These are phyloP conservation scores for Penicillium taxi DNA, from an alignment of 495 filamentous ascomycete species.

Conservation along the genomic window DNA sequence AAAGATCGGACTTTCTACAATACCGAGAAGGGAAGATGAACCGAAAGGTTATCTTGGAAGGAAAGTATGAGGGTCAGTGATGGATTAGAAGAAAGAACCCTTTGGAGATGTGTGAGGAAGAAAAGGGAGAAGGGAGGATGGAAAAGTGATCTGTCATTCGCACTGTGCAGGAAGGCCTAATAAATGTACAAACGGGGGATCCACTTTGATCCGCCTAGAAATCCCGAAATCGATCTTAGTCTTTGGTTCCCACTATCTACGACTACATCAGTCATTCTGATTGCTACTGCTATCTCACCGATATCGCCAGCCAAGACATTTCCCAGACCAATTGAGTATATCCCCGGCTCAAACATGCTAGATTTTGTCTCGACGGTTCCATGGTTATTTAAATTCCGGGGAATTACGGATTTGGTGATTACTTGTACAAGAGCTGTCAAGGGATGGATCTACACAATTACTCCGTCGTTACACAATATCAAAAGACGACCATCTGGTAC, in stretches of 20 bases:
- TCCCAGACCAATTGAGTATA: too few relatives aligned
- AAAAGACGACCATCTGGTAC: neutral
- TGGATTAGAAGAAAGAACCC: neutral
- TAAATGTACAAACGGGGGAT: slow-evolving; percentile 8
- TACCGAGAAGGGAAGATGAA: neutral
- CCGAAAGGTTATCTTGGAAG: slow-evolving; percentile 2
- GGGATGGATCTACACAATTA: neutral
- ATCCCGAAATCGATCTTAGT: slow-evolving; percentile 14
- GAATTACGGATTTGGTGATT: slow-evolving; percentile 15
- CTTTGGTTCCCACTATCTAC: slow-evolving; percentile 22
- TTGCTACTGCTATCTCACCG: slow-evolving; percentile 15
- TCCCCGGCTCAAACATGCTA: slow-evolving; percentile 12
- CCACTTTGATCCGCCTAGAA: slow-evolving; percentile 20
- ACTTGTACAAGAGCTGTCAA: neutral
- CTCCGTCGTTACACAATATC: neutral
- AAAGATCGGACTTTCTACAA: neutral
- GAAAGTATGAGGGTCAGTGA: neutral
- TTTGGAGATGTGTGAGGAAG: neutral
- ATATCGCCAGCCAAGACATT: slow-evolving; percentile 18
- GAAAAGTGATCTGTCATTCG: slow-evolving; percentile 19
- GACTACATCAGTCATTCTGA: slow-evolving; percentile 14
- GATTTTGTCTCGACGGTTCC: slow-evolving; percentile 6
- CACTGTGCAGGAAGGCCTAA: slow-evolving; percentile 18
- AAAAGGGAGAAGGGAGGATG: slow-evolving; percentile 5
- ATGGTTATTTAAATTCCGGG: slow-evolving; percentile 12